phyloP scores from a whole-genome alignment of 768 basidiomycete genomes.

The Amanita exitialis region DNA sequence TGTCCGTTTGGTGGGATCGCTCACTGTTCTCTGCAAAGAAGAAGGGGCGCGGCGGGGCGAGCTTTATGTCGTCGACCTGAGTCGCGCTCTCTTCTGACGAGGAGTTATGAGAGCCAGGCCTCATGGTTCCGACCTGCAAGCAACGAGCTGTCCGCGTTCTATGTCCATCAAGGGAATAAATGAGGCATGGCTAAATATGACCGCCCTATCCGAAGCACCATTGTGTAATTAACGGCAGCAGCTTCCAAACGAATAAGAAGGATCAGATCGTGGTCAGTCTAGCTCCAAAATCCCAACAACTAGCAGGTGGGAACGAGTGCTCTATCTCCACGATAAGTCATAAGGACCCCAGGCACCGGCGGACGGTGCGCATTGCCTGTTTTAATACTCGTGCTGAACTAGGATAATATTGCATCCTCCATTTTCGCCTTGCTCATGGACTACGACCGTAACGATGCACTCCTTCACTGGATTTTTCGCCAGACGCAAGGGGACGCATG shows the following conservation, averaged over 20 bases:
- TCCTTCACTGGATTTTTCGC: slow-evolving; percentile 71
- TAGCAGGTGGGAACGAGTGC: too few species aligned
- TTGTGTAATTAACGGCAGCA: too few species aligned
- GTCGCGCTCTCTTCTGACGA: neutral
- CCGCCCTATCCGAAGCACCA: too few species aligned
- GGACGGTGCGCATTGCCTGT: neutral
- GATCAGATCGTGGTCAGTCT: too few species aligned
- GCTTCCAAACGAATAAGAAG: too few species aligned
- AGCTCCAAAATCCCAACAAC: too few species aligned
- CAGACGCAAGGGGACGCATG: slow-evolving; percentile 77
- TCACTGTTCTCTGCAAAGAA: slow-evolving; percentile 13
- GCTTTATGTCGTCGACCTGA: neutral
- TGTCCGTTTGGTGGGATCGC: slow-evolving; percentile 7
- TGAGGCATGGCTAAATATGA: neutral
- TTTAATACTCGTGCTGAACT: neutral
- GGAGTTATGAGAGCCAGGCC: neutral
- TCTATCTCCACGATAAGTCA: neutral
- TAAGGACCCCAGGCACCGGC: too few species aligned
- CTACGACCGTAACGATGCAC: slow-evolving; percentile 74
- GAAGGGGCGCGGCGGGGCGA: slow-evolving; percentile 17
- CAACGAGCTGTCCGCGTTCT: neutral
- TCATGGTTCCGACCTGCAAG: neutral
- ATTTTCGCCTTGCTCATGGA: slow-evolving; percentile 31
- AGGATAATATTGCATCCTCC: neutral
- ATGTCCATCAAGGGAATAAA: neutral